phyloP scores from a whole-genome alignment of 2,329 filamentous ascomycete genomes.

The Sarocladium brachiariae region DNA sequence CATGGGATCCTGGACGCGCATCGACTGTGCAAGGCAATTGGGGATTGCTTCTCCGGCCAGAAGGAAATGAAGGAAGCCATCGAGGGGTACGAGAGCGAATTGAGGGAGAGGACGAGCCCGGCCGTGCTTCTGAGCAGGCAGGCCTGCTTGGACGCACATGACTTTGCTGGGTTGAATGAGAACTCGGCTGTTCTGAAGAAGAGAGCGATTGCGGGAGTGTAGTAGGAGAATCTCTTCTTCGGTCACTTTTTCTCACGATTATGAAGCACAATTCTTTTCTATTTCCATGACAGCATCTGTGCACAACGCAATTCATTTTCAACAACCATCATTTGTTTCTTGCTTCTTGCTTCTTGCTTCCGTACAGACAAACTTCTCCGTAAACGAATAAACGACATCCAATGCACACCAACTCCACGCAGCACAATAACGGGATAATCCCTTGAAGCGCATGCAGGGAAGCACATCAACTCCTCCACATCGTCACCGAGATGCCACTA shows the following conservation, averaged over 20 bases:
- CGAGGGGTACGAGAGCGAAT: slow-evolving; percentile 22
- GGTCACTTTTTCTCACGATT: not conserved
- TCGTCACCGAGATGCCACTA: not conserved
- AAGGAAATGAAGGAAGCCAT: slow-evolving; percentile 14
- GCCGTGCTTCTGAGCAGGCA: slow-evolving; percentile 24
- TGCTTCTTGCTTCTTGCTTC: no score
- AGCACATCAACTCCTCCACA: no score
- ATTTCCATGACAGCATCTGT: no score
- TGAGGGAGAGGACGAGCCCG: slow-evolving; percentile 19
- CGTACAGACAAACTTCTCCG: no score
- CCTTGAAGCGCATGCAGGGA: no score
- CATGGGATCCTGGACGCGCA: slow-evolving; percentile 31
- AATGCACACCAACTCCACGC: no score
- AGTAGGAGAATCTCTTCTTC: no score
- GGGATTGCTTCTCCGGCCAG: slow-evolving; percentile 12
- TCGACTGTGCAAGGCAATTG: slow-evolving; percentile 20
- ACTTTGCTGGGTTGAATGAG: slow-evolving; percentile 22
- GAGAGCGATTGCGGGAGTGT: slow-evolving; percentile 12
- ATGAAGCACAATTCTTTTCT: not conserved
- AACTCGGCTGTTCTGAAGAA: slow-evolving; percentile 23
- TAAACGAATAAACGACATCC: no score
- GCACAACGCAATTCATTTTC: no score
- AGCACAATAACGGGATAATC: no score
- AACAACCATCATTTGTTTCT: no score
- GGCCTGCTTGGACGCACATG: slow-evolving; percentile 25